A percentile compares a stretch with the other conserved stretches of the same genome.
phyloP scores from a whole-genome alignment of 2,329 filamentous ascomycete genomes.

The Helotiales sp. region DNA sequence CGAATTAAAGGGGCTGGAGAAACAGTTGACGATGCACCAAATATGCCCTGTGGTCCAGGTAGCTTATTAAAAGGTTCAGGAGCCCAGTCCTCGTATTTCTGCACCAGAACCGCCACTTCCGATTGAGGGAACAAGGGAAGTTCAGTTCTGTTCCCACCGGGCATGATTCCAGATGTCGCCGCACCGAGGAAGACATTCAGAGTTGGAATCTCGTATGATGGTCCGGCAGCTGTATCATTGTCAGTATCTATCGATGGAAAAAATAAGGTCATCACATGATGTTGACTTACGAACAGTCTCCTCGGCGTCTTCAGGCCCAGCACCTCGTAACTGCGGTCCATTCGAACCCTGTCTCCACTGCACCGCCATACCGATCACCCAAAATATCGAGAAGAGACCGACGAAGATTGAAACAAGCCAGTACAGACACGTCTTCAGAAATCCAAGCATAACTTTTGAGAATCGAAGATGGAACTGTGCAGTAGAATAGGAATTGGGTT shows the following conservation, averaged over 20 bases:
- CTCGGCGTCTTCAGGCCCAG: constrained; percentile 24
- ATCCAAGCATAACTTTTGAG: not conserved
- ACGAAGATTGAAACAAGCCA: not conserved
- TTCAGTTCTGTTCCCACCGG: constrained; percentile 20
- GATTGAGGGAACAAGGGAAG: constrained; percentile 27
- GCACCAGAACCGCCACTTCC: constrained; percentile 19
- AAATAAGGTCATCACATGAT: not conserved
- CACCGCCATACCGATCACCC: constrained; percentile 1
- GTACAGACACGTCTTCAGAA: not conserved
- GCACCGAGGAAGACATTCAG: constrained; percentile 26
- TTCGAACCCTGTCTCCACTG: constrained; percentile 6
- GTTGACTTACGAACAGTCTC: constrained; percentile 24
- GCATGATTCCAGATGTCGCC: constrained; percentile 29
- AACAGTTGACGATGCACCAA: constrained; percentile 18
- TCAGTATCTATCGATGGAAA: not conserved
- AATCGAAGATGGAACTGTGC: not conserved
- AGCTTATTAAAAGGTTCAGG: constrained; percentile 30
- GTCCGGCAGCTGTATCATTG: constrained; percentile 10
- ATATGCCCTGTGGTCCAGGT: constrained; percentile 19
- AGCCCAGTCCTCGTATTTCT: constrained; percentile 33
- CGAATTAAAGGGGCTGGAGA: constrained; percentile 29
- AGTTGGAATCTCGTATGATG: constrained; percentile 24
- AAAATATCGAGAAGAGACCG: constrained; percentile 8
- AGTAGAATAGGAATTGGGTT: constrained; percentile 7
- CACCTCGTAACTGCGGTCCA: not conserved